Conservation (phyloP, 306 rosid genomes). For the Erythrophleum fordii region DNA sequence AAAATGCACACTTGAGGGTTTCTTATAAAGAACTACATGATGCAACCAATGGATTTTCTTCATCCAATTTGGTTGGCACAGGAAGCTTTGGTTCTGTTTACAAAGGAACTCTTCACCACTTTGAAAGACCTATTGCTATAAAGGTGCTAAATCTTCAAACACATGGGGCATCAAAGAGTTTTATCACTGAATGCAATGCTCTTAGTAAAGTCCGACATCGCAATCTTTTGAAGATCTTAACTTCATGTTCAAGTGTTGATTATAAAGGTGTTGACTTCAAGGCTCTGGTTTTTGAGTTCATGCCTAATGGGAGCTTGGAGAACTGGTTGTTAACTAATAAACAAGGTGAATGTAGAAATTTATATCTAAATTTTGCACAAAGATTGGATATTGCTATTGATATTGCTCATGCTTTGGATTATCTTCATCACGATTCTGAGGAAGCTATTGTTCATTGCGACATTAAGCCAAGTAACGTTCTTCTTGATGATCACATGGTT, state of each 20-base stretch:
- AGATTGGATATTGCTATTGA: slow-evolving; percentile 36
- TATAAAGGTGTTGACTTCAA: slow-evolving; percentile 45
- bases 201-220: slow-evolving; percentile 30
- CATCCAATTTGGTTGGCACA: slow-evolving; percentile 33
- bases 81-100: too few species aligned
- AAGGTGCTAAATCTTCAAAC: too few species aligned
- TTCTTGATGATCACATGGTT: too few species aligned
- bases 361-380: slow-evolving; percentile 10
- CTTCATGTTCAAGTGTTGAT: slow-evolving; percentile 44
- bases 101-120: too few species aligned
- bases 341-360: background rate
- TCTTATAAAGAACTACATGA: slow-evolving; percentile 45
- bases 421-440: too few species aligned
- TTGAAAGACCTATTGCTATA: too few species aligned
- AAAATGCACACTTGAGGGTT: background rate
- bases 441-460: too few species aligned
- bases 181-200: slow-evolving; percentile 43
- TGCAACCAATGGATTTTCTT: slow-evolving; percentile 48
- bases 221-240: slow-evolving; percentile 40
- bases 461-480: too few species aligned
- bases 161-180: slow-evolving; percentile 36
- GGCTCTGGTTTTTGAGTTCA: slow-evolving; percentile 46
- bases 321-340: slow-evolving; percentile 32
- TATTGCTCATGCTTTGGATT: too few species aligned
- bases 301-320: slow-evolving; percentile 49